Percentiles rank a stretch among this genome's conserved stretches.
These are phyloP conservation scores for Dryas alaskensis DNA, from an alignment of 306 rosid species.

Conservation along the genomic window DNA sequence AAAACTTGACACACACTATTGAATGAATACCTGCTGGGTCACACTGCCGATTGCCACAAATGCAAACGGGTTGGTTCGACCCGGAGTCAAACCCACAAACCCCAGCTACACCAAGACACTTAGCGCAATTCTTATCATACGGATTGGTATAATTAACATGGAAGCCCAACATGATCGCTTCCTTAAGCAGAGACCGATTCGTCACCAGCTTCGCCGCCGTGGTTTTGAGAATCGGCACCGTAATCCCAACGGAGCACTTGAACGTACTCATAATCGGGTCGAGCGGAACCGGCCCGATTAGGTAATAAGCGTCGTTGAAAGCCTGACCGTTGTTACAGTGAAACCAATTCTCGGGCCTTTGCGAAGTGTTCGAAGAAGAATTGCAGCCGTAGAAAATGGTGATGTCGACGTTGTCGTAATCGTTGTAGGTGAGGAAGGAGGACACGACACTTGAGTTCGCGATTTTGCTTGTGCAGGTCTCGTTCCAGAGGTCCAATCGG, in stretches of 20 bases:
- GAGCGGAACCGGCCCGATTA: slow-evolving; percentile 46
- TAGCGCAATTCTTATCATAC: slow-evolving; percentile 22
- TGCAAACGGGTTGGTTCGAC: slow-evolving; percentile 38
- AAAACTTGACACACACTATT: not conserved
- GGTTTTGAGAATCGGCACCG: slow-evolving; percentile 35
- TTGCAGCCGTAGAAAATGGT: slow-evolving; percentile 43
- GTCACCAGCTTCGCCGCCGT: slow-evolving; percentile 21
- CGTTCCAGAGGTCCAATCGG: slow-evolving; percentile 57
- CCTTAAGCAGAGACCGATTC: slow-evolving; percentile 35
- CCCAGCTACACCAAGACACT: slow-evolving; percentile 37
- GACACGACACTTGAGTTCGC: slow-evolving; percentile 32
- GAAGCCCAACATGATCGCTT: slow-evolving; percentile 60
- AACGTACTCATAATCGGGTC: slow-evolving; percentile 33
- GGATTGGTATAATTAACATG: slow-evolving; percentile 39
- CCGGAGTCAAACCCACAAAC: slow-evolving; percentile 49
- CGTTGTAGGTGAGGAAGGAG: slow-evolving; percentile 15
- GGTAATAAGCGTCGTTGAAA: slow-evolving; percentile 39
- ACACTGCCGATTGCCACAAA: slow-evolving; percentile 51
- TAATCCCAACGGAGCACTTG: slow-evolving; percentile 28
- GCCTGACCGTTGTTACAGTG: slow-evolving; percentile 19
- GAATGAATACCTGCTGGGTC: slow-evolving; percentile 37
- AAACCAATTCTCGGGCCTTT: slow-evolving; percentile 30
- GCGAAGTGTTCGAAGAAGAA: not conserved
- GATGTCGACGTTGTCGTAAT: slow-evolving; percentile 39
- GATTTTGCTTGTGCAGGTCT: slow-evolving; percentile 36